Evolutionary conservation across 2,329 filamentous ascomycete genomes (phyloP), one percentile per base, ranked within the genome.

Genomic region (Aspergillus ruber): DNA sequence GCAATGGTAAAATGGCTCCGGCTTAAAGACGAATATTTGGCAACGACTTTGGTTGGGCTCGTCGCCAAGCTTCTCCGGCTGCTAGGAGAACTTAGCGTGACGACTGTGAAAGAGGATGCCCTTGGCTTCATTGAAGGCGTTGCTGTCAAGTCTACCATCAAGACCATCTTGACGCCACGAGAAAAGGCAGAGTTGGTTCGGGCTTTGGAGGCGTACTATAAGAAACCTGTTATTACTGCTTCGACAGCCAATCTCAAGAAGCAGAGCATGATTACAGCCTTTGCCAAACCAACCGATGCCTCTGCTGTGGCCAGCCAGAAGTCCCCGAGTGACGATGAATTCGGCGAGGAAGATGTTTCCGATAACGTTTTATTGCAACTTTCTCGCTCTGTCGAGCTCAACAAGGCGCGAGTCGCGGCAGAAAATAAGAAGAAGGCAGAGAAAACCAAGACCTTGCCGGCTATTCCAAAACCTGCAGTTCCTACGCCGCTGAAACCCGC

Each of bases 1-100:
- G 74, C 71, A 13, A 84, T 95, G 69, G 84, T 86, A 33, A 88
- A 86, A 63, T 95, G 95, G 89, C 79, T 98, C 46, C 83, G 93
- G 48, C 77, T 98, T 4, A 86, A 91, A 53, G 93, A 98, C 65
- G 79, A 83, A 47, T 96, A 90, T 68, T 79, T 98, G 6, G 84
- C 93, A 32, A 83, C 80, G 50, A 88, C 88, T 35, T 84, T 91
- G 12, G 88, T 95, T 43, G 84, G 83, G 23, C 79, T 97, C 23
- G 81, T 96, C 27, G 82, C 84, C 57, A 95, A 95, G 65, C 83
- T 98, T 49, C 78, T 98, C 32, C 80, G 81, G 12, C 84, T 89
- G 18, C 74, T 98, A n/a, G 82, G 84, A 36, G 85, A 90, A 55
- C 85, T 88, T 43, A 78, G 81, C 45, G 82, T 95, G 56, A 82